Conservation (phyloP, 345 rosid genomes). For the Noccaea caerulescens region DNA sequence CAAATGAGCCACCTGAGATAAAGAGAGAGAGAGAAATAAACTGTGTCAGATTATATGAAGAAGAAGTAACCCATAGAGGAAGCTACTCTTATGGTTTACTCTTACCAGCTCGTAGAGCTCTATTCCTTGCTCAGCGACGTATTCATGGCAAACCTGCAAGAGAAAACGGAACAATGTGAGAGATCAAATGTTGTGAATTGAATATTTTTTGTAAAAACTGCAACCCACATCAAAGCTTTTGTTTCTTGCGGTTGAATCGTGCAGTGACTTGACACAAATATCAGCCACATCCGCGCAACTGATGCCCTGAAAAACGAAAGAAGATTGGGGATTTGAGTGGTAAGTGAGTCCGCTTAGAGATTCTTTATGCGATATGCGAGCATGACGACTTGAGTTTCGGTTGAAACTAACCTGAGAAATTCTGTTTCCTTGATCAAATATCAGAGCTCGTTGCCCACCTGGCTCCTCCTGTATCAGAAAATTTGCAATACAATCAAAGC, state of each 20-base stretch:
- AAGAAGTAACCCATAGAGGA: not conserved
- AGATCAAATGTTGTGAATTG: slow-evolving; percentile 3
- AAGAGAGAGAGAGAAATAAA: slow-evolving; percentile 6
- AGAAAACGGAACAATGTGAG: slow-evolving; percentile 22
- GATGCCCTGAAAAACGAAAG: slow-evolving; percentile 59
- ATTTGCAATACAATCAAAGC: not conserved
- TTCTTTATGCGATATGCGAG: not conserved
- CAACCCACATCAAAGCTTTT: slow-evolving; percentile 88
- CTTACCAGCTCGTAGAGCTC: slow-evolving; percentile 93
- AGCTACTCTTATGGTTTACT: not conserved
- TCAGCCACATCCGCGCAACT: slow-evolving; percentile 95
- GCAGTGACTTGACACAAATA: slow-evolving; percentile 90
- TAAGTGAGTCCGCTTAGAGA: not conserved
- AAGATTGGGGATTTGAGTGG: not conserved
- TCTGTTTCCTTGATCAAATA: slow-evolving; percentile 95
- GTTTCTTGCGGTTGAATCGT: slow-evolving; percentile 90
- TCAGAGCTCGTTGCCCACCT: slow-evolving; percentile 94
- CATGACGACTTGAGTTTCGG: not conserved
- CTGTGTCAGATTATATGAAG: slow-evolving; percentile 13
- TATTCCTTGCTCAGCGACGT: slow-evolving; percentile 81
- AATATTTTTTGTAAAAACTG: not conserved
- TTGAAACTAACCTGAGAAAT: slow-evolving; percentile 69
- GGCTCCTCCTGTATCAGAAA: slow-evolving; percentile 80
- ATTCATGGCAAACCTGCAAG: slow-evolving; percentile 86
- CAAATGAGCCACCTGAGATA: slow-evolving; percentile 82